These are phyloP conservation scores for Heliamphora ciliata DNA, from an alignment of 179 eudicot genomes.

Conservation along the genomic window DNA sequence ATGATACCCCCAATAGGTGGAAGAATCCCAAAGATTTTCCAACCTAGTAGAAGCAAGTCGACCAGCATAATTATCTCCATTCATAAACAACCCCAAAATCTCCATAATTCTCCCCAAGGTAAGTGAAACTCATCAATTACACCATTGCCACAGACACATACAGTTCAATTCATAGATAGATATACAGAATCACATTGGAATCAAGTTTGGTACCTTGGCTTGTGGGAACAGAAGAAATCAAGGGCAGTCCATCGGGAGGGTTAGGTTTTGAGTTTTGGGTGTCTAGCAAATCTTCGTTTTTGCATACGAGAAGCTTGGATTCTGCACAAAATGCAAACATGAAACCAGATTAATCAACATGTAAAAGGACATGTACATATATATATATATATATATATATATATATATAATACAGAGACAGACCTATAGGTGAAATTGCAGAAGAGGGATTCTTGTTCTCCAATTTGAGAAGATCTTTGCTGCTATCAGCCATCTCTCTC, in stretches of 20 bases:
- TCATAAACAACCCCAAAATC: background rate
- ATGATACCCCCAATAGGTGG: background rate
- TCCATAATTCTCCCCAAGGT: background rate
- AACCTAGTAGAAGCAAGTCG: background rate
- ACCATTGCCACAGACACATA: background rate
- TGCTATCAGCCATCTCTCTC: constrained; percentile 41
- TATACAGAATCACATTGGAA: background rate
- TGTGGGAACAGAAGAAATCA: constrained; percentile 36
- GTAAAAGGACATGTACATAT: background rate
- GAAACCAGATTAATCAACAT: background rate
- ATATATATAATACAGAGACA: background rate
- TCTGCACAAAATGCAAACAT: constrained; percentile 27
- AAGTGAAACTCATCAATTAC: background rate
- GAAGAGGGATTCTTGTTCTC: constrained; percentile 34
- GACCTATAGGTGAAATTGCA: constrained; percentile 34
- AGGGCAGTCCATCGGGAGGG: constrained; percentile 25
- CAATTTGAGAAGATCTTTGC: constrained; percentile 46
- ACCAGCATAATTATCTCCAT: background rate
- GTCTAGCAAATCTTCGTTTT: constrained; percentile 18
- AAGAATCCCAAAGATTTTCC: background rate
- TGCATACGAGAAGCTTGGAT: constrained; percentile 38
- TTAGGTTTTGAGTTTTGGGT: constrained; percentile 21
- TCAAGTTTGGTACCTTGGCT: constrained; percentile 37
- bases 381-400: background rate
- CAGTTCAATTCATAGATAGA: background rate